A percentile compares a stretch with the other conserved stretches of the same genome.
Evolutionary conservation across 164 flowering plant genomes (phyloP).

Genomic region (Saururus chinensis): DNA sequence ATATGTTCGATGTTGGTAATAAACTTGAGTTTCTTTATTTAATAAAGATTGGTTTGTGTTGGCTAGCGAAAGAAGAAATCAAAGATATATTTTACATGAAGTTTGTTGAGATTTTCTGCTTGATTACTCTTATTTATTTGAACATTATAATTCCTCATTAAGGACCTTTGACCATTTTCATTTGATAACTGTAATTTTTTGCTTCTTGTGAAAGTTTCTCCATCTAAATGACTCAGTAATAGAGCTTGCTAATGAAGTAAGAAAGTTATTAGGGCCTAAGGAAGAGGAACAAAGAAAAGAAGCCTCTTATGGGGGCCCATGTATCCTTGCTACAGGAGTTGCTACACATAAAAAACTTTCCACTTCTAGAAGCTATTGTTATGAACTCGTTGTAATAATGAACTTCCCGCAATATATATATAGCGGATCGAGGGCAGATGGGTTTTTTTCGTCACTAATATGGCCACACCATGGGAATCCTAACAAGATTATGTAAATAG

Average conservation of each 20-base stretch:
- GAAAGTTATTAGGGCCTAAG: constrained; percentile 55
- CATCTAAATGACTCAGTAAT: constrained; percentile 75
- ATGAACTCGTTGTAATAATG: constrained; percentile 13
- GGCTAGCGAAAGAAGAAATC: no score
- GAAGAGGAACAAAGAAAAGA: constrained; percentile 26
- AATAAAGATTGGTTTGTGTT: no score
- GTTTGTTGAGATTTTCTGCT: not conserved
- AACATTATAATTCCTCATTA: no score
- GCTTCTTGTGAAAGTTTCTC: not conserved
- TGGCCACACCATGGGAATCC: no score
- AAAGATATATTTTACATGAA: no score
- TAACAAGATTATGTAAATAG: no score
- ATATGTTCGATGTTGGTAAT: constrained; percentile 74
- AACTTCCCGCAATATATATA: no score
- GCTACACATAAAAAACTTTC: constrained; percentile 30
- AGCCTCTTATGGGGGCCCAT: constrained; percentile 16
- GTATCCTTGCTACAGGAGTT: constrained; percentile 26
- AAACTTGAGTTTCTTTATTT: not conserved
- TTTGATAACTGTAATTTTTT: not conserved
- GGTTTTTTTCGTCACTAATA: no score
- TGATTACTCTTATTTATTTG: not conserved
- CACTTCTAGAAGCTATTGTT: constrained; percentile 48
- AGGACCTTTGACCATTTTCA: no score
- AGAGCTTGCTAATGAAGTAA: constrained; percentile 85
- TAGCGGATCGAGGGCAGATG: no score